Evolutionary conservation across 768 basidiomycete genomes (phyloP).

Genomic region (Phanerochaete carnosa): DNA sequence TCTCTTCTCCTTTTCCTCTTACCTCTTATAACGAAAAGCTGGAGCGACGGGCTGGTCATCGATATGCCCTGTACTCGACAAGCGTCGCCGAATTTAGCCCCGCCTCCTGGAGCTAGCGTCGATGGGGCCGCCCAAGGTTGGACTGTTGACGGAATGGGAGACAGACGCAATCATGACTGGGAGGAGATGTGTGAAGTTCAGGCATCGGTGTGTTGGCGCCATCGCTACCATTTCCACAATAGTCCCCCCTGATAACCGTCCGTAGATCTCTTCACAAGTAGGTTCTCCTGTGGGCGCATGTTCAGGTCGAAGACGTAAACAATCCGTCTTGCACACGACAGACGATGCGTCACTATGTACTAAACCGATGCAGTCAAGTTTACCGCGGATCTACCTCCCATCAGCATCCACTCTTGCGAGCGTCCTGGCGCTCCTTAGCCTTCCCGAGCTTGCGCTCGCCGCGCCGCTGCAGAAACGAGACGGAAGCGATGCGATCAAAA

Average conservation of each 20-base stretch:
- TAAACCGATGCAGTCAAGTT: neutral
- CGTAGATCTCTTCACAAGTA: neutral
- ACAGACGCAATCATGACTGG: neutral
- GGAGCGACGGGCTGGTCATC: neutral
- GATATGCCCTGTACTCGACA: neutral
- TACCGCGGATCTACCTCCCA: neutral
- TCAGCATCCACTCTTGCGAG: neutral
- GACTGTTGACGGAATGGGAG: neutral
- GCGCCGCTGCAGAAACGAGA: constrained; percentile 2
- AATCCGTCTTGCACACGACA: neutral
- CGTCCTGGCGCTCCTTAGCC: neutral
- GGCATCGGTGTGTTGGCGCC: neutral
- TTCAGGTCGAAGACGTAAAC: neutral
- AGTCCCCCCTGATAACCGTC: neutral
- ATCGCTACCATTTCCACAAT: too few species aligned
- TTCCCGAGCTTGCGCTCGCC: neutral
- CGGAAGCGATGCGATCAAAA: neutral
- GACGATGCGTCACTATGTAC: neutral
- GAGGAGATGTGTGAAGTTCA: neutral
- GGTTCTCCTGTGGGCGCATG: neutral
- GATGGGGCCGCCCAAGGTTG: neutral
- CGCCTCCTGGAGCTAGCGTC: neutral
- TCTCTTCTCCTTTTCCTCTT: neutral
- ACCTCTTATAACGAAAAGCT: neutral
- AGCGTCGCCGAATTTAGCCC: neutral